Evolutionary conservation across 2,329 filamentous ascomycete genomes (phyloP).

Genomic region (Eurotiales sp.): DNA sequence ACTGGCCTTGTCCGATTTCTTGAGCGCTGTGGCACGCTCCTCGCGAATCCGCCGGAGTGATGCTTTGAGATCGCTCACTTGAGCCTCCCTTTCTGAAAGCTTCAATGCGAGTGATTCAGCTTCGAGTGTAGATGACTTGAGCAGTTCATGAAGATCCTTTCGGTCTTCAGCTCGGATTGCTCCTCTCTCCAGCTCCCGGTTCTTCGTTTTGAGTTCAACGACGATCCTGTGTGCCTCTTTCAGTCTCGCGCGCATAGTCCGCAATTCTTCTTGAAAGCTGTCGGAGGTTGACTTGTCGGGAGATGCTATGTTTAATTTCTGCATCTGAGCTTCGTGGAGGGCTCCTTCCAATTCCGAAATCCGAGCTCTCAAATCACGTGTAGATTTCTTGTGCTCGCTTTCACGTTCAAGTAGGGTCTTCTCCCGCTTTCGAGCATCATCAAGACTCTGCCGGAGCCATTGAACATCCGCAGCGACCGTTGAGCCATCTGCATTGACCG

Average conservation of each 20-base stretch:
- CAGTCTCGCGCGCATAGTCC: conserved; percentile 59
- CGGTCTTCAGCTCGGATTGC: conserved; percentile 42
- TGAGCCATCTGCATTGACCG: conserved; percentile 29
- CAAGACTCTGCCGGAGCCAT: conserved; percentile 59
- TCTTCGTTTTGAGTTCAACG: conserved; percentile 52
- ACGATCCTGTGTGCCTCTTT: conserved; percentile 57
- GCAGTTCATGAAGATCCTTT: conserved; percentile 43
- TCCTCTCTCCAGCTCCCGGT: conserved; percentile 51
- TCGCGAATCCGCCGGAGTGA: conserved; percentile 63
- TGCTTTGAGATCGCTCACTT: conserved; percentile 52
- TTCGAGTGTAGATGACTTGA: conserved; percentile 47
- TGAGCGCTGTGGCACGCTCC: conserved; percentile 40
- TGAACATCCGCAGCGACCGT: conserved; percentile 50
- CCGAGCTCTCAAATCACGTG: conserved; percentile 62
- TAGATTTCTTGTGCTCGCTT: conserved; percentile 57
- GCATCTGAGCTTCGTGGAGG: conserved; percentile 57
- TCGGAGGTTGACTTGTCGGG: conserved; percentile 48
- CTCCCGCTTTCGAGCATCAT: conserved; percentile 63
- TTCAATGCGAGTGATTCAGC: conserved; percentile 68
- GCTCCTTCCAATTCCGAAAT: conserved; percentile 65
- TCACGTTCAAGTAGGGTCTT: conserved; percentile 64
- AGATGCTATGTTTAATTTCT: conserved; percentile 51
- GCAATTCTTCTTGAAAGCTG: conserved; percentile 50
- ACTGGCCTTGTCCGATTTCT: conserved; percentile 37
- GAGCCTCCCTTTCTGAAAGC: conserved; percentile 64